A percentile compares a stretch with the other conserved stretches of the same genome.
phyloP scores from a whole-genome alignment of 73 alveolate genomes.

The Paramecium primaurelia region DNA sequence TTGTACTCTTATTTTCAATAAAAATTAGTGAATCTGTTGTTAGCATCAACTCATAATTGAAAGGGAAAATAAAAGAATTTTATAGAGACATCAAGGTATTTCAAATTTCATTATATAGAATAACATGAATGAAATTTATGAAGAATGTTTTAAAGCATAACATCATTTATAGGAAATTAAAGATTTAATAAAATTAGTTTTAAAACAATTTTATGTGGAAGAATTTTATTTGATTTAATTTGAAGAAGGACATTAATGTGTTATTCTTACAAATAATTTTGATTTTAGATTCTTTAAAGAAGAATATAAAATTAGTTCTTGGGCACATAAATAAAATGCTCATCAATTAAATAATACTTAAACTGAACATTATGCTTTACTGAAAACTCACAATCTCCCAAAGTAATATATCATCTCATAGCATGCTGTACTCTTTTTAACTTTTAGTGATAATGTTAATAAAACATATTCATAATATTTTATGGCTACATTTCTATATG shows the following conservation, averaged over 20 bases:
- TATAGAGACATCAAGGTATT: background rate
- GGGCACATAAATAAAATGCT: slow-evolving; percentile 10
- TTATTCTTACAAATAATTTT: background rate
- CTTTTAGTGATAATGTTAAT: background rate
- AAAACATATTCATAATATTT: background rate
- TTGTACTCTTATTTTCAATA: background rate
- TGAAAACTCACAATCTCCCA: background rate
- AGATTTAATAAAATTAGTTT: background rate
- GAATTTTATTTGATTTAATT: background rate
- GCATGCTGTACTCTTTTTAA: background rate
- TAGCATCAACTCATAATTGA: background rate
- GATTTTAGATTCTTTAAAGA: background rate
- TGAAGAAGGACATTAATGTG: slow-evolving; percentile 20
- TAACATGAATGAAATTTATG: background rate
- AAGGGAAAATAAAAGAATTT: background rate
- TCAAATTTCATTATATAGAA: background rate
- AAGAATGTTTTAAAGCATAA: background rate
- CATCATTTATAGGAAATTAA: background rate
- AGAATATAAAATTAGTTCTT: slow-evolving; percentile 1
- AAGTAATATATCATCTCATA: background rate
- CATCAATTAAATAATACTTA: background rate
- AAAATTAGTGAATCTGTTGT: background rate
- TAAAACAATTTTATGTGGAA: background rate
- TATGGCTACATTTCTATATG: background rate
- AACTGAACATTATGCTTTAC: background rate